phyloP scores from a whole-genome alignment of 2,329 filamentous ascomycete genomes.

The Penicillium sp. region DNA sequence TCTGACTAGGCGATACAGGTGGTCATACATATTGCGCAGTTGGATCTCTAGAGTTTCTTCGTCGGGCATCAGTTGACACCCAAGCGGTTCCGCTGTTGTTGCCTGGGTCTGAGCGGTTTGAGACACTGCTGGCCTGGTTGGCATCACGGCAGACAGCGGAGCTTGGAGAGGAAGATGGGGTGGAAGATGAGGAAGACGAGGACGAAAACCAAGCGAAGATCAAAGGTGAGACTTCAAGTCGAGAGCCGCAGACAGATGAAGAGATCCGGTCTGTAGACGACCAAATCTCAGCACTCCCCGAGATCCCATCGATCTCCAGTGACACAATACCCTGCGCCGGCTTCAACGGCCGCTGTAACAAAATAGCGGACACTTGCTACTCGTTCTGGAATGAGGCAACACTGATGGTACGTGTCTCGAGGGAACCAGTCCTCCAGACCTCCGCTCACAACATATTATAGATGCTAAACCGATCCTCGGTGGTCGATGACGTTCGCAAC shows the following conservation, averaged over 20 bases:
- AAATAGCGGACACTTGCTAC: conserved; percentile 93
- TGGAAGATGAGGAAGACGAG: conserved; percentile 35
- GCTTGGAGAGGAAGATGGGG: conserved; percentile 21
- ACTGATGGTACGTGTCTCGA: conserved; percentile 45
- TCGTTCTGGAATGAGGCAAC: conserved; percentile 86
- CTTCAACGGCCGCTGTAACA: conserved; percentile 90
- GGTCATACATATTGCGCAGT: conserved; percentile 92
- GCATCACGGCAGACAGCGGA: conserved; percentile 68
- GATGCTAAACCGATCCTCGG: conserved; percentile 61
- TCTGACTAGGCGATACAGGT: conserved; percentile 55
- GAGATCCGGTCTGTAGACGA: conserved; percentile 27
- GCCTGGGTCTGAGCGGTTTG: conserved; percentile 35
- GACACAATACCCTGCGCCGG: conserved; percentile 63
- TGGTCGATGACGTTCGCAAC: conserved; percentile 65
- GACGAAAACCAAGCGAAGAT: conserved; percentile 19
- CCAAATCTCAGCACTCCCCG: conserved; percentile 32
- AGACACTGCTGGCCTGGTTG: conserved; percentile 59
- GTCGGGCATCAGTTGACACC: conserved; percentile 56
- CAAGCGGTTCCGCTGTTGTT: conserved; percentile 27
- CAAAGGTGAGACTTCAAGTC: conserved; percentile 10
- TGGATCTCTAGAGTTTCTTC: conserved; percentile 75
- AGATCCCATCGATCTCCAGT: conserved; percentile 24
- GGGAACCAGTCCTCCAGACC: conserved; percentile 3
- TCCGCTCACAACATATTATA: conserved; percentile 34
- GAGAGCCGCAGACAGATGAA: conserved; percentile 7